phyloP scores from a whole-genome alignment of 2,329 filamentous ascomycete species.

The Orbilia oligospora region DNA sequence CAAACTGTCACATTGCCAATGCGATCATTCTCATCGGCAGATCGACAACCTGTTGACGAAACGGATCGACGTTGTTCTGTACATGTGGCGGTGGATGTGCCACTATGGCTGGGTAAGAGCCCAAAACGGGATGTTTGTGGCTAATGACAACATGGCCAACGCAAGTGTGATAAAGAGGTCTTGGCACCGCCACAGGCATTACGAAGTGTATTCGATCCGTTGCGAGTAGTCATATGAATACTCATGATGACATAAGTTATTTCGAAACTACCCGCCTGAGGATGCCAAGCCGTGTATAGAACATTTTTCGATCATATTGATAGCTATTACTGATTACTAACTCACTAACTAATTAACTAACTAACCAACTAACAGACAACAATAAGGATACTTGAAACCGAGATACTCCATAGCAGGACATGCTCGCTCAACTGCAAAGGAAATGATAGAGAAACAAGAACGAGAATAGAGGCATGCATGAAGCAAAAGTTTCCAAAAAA shows the following conservation, averaged over 20 bases:
- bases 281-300: no score
- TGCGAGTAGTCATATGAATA: background rate
- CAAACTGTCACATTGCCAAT: no score
- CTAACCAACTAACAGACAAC: background rate
- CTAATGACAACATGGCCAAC: constrained; percentile 44
- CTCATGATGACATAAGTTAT: no score
- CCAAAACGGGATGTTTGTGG: constrained; percentile 27
- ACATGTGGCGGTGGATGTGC: constrained; percentile 25
- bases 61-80: constrained; percentile 26
- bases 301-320: no score
- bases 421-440: constrained; percentile 46
- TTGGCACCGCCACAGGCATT: background rate
- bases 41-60: no score
- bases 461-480: background rate
- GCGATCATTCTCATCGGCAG: no score
- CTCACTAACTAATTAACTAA: no score
- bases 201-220: background rate
- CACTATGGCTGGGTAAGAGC: constrained; percentile 23
- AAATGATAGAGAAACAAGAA: background rate
- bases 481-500: background rate
- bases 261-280: no score
- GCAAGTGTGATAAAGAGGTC: background rate
- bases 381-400: background rate
- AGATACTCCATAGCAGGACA: constrained; percentile 14
- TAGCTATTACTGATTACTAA: no score